Base-by-base conservation (phyloP, 2,329 filamentous ascomycete genomes). In the Colletotrichum kahawae region DNA sequence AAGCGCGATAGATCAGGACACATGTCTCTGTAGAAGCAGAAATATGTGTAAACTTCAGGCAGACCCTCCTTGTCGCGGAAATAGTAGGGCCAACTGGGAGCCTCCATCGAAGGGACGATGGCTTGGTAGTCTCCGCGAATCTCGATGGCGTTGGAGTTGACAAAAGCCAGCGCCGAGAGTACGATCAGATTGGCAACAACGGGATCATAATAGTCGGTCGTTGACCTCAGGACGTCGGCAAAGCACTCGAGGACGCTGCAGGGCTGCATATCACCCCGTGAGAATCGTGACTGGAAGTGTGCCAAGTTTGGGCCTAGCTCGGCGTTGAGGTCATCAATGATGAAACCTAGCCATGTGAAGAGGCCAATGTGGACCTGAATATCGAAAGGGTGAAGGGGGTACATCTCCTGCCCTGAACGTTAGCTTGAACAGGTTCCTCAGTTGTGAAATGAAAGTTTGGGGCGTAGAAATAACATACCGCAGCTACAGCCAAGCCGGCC, bases 281-380 rank as follows among this genome's bases (percentile, higher is more conserved):
- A 67, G 57, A 81, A 82, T 29, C 79, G 79, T 13, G 78, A 60
- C 21, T 81, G 79, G 64, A 82, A 82, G 8, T 73, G 21, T 21
- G 78, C 77, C 27, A 79, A 74, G 60, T 80, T 76, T 16, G 70
- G 62, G 2, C 74, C 75, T 4, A 77, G 65, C 66, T 77, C 66
- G 8, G 59, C 54, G 12, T 79, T 78, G 57, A 75, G 77, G 76
- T 83, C 81, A 36, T 83, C 82, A 18, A 81, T 79, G 9, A 82
- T 74, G 29, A 80, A 79, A 7, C 78, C 78, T 7, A 83, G 69
- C 75, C 81, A 81, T 31, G 82, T 82, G 63, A 80, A 81, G 43
- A 83, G 80, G 18, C 81, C 80, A 13, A 82, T 77, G 71, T 82
- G 81, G 31, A 84, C 70, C 54, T 80, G 80, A 18, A 82, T 76